A percentile compares a stretch with the other conserved stretches of the same genome.
Evolutionary conservation across 441 rosid genomes (phyloP).

Genomic region (Bruguiera hainesii): DNA sequence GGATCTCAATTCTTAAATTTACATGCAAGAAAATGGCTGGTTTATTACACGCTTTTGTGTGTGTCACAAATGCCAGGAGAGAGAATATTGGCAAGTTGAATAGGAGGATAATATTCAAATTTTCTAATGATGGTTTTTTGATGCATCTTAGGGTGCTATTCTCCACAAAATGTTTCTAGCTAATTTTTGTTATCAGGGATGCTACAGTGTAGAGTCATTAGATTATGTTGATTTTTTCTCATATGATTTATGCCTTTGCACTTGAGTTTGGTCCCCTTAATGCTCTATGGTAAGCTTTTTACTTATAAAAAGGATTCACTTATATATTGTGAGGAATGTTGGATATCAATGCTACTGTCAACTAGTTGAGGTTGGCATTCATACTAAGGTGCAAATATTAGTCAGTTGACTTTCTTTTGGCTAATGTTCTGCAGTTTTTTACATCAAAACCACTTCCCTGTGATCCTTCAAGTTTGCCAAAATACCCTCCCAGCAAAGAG

Average conservation of each 20-base stretch:
- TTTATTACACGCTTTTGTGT: background rate
- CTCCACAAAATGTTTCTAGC: too few relatives aligned
- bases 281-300: too few relatives aligned
- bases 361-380: background rate
- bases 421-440: slow-evolving; percentile 58
- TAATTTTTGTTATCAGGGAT: too few relatives aligned
- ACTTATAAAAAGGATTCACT: too few relatives aligned
- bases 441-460: slow-evolving; percentile 75
- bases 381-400: background rate
- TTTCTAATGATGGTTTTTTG: background rate
- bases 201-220: too few relatives aligned
- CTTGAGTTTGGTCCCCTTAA: too few relatives aligned
- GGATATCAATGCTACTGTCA: background rate
- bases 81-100: background rate
- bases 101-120: background rate
- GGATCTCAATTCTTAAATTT: background rate
- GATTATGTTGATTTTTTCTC: too few relatives aligned
- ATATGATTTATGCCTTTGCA: too few relatives aligned
- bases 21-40: background rate
- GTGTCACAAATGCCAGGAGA: background rate
- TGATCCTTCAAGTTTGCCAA: slow-evolving; percentile 87
- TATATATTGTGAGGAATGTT: too few relatives aligned
- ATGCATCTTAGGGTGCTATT: background rate
- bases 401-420: slow-evolving; percentile 11
- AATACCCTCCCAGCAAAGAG: slow-evolving; percentile 97